These are phyloP conservation scores for Piromyces finnis DNA, from an alignment of 192 early-diverging fungal genomes.

Conservation along the genomic window DNA sequence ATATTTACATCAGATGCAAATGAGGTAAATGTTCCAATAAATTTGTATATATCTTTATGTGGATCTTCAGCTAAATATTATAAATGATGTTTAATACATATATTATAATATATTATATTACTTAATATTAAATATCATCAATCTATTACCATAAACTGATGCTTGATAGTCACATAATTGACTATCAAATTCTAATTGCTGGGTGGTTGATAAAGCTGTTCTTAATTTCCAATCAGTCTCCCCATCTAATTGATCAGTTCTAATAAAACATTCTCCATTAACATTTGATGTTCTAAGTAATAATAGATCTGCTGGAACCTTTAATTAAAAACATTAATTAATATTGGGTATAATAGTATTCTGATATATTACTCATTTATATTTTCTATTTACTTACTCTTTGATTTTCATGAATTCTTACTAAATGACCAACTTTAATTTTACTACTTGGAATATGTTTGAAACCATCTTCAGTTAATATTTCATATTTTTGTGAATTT, in stretches of 20 bases:
- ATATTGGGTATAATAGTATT: too few species aligned
- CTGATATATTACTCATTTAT: too few species aligned
- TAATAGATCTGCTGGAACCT: constrained; percentile 82
- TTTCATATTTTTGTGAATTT: constrained; percentile 65
- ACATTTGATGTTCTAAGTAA: constrained; percentile 66
- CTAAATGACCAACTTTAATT: constrained; percentile 74
- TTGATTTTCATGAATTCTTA: constrained; percentile 71
- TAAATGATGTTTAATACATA: too few species aligned
- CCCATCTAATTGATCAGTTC: constrained; percentile 92
- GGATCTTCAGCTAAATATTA: constrained; percentile 53
- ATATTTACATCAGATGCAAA: background rate
- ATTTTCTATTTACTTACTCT: constrained; percentile 16
- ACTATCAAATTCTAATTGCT: constrained; percentile 42
- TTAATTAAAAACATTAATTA: background rate
- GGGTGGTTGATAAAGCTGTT: constrained; percentile 63
- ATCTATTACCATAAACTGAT: constrained; percentile 44
- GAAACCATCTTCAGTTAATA: constrained; percentile 33
- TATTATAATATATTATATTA: too few species aligned
- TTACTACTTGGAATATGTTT: constrained; percentile 55
- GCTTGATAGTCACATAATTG: constrained; percentile 42
- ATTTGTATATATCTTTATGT: constrained; percentile 85
- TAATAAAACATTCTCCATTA: constrained; percentile 78
- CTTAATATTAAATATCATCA: too few species aligned
- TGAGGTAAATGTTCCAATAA: constrained; percentile 52
- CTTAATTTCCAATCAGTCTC: constrained; percentile 96